A percentile compares a stretch with the other conserved stretches of the same genome.
These are phyloP conservation scores for Aspergillus ustus DNA, from an alignment of 2,329 filamentous ascomycete species.

Conservation along the genomic window DNA sequence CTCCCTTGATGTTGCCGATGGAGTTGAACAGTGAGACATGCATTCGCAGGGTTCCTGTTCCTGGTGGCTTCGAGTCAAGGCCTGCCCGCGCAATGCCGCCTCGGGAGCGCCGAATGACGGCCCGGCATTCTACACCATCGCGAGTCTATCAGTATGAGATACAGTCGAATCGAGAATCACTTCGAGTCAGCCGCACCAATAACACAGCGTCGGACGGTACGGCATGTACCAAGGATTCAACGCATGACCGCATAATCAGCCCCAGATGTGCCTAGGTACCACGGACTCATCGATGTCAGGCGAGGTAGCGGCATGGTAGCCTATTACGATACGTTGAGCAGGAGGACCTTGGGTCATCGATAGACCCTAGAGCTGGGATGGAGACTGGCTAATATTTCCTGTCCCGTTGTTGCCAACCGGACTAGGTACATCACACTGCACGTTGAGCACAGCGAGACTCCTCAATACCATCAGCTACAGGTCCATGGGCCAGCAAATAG, in stretches of 20 bases:
- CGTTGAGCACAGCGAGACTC: slow-evolving; percentile 13
- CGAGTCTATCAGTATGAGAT: slow-evolving; percentile 8
- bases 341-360: slow-evolving; percentile 5
- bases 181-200: slow-evolving; percentile 23
- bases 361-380: slow-evolving; percentile 19
- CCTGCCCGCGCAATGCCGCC: slow-evolving; percentile 13
- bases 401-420: slow-evolving; percentile 23
- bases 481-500: neutral
- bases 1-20: slow-evolving; percentile 17
- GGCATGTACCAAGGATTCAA: slow-evolving; percentile 19
- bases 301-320: slow-evolving; percentile 10
- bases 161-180: slow-evolving; percentile 17
- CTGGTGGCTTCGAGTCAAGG: slow-evolving; percentile 23
- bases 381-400: slow-evolving; percentile 14
- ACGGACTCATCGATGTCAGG: slow-evolving; percentile 16
- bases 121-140: slow-evolving; percentile 8
- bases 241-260: slow-evolving; percentile 20
- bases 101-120: slow-evolving; percentile 20
- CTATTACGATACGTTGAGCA: slow-evolving; percentile 1
- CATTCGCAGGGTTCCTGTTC: slow-evolving; percentile 22
- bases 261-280: slow-evolving; percentile 10
- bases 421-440: slow-evolving; percentile 19
- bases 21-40: slow-evolving; percentile 17
- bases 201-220: slow-evolving; percentile 17
- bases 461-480: neutral